Base-by-base conservation (phyloP, 2,329 filamentous ascomycete species). In the Fusarium ambrosium region DNA sequence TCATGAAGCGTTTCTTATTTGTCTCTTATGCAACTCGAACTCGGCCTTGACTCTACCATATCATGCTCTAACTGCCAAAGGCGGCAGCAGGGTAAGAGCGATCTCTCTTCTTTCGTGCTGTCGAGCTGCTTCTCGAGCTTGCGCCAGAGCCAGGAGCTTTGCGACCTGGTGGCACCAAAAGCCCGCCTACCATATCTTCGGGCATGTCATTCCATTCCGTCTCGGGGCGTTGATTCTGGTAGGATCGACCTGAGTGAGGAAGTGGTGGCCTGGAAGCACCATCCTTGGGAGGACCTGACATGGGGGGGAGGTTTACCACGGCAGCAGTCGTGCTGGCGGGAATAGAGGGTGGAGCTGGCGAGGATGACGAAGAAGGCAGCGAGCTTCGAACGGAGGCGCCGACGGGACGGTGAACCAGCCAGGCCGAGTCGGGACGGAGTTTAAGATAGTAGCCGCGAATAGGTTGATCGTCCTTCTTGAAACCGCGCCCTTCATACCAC, bases 151-250 rank as follows among this genome's bases (percentile, higher is more conserved):
- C 79, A 2, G 80, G 73, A 37, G 63, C 76, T 62, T 67, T 81
- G 51, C 77, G 76, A 6, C 75, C 81, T 62, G 76, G 81, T 69
- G 77, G 79, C 11, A 64, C 77, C n/a, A 79, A 78, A 43, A 81
- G 74, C 4, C 80, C 68, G 22, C 81, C 78, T 13, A 87, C 81
- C 89, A 92, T 91, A 62, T 92, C 90, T 11, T 86, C 84, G 0
- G 91, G 91, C 11, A 92, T 78, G 78, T 92, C 91, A 81, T 92
- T 92, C 91, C 91, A 92, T 78, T 92, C 91, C 34, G 82, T 89
- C 22, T 89, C 87, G 4, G 91, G 88, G 8, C 90, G 85, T 74
- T 85, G 81, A 68, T 89, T 91, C 80, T 92, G 90, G 79, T 87
- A 92, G 1, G 90, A 92, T 56, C 84, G 81, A 4, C 83, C 82